Base-by-base conservation (phyloP, 2,329 filamentous ascomycete species). In the Knoxdaviesia capensis region DNA sequence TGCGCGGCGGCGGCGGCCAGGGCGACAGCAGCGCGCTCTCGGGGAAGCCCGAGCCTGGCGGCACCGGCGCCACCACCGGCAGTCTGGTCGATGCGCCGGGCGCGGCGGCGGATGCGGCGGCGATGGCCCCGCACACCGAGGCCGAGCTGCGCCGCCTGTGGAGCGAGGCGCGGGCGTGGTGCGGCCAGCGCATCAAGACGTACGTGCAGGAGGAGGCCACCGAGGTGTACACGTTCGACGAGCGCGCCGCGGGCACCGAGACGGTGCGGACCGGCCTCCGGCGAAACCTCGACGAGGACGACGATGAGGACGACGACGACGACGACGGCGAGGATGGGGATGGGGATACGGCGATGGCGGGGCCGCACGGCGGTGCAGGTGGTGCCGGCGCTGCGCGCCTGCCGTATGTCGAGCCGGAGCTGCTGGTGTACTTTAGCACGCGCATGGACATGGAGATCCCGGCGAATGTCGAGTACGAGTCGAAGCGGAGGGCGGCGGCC, bases 161-260 rank as follows among this genome's bases (percentile, higher is more conserved):
- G 74, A 52, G 55, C 31, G 60, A 63, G 45, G 56, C 64, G 49
- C 53, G 60, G 10, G 50, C 53, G 41, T 64, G 61, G 60, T 60
- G 58, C 36, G 55, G 57, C 6, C 53, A 54, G 2, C 58, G 66
- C 6, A 57, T 68, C 31, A 54, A 53, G 7, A 53, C 53, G 29
- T 64, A 66, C 43, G 62, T 62, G 34, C 51, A 56, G 33, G 62
- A 63, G 28, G 62, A 63, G 47, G 63, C 63, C 0, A 54, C 53
- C n/a, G 77, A 80, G 43, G 66, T 77, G 44, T 90, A 76, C 55
- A 88, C 81, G 2, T 63, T 72, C 4, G 77, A 78, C 50, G 84
- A 90, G 62, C 67, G 71, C 41, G 73, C 70, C 45, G 49, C 55
- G 45, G 83, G 82, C 6, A 56, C 79, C 7, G 71, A 80, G 51